Percentiles rank a stretch among this genome's conserved stretches.
phyloP scores from a whole-genome alignment of 805 yeast genomes.

The Nematodospora valgi region DNA sequence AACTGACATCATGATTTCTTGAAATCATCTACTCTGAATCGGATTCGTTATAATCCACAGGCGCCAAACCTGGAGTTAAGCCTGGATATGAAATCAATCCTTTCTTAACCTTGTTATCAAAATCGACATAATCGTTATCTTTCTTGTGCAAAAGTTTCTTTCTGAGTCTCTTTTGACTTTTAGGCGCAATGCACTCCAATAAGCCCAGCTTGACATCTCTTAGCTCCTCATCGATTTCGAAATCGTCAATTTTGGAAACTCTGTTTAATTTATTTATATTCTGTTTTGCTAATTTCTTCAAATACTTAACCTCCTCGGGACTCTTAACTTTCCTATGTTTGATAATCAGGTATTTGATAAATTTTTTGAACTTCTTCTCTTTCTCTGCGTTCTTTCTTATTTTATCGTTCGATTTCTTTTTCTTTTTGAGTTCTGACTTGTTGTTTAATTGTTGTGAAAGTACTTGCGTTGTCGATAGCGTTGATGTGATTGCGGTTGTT shows the following conservation, averaged over 20 bases:
- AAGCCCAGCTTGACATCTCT: slow-evolving; percentile 16
- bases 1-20: slow-evolving; percentile 11
- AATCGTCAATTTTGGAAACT: slow-evolving; percentile 29
- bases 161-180: slow-evolving; percentile 21
- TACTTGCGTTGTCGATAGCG: slow-evolving; percentile 16
- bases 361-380: slow-evolving; percentile 30
- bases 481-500: not conserved
- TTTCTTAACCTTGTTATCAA: slow-evolving; percentile 38
- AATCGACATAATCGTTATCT: slow-evolving; percentile 12
- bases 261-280: slow-evolving; percentile 30
- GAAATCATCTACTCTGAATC: slow-evolving; percentile 19
- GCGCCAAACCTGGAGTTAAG: slow-evolving; percentile 82
- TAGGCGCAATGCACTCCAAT: slow-evolving; percentile 20
- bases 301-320: slow-evolving; percentile 35
- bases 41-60: slow-evolving; percentile 62
- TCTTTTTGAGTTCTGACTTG: slow-evolving; percentile 14
- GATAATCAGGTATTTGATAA: slow-evolving; percentile 37
- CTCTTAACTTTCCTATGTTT: slow-evolving; percentile 26
- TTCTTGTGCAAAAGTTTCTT: slow-evolving; percentile 14
- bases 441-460: slow-evolving; percentile 15
- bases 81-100: slow-evolving; percentile 55
- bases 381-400: slow-evolving; percentile 26
- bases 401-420: slow-evolving; percentile 20
- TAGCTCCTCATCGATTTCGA: slow-evolving; percentile 27
- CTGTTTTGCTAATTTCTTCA: slow-evolving; percentile 34